Evolutionary conservation across 73 alveolate species (phyloP), one percentile per base, ranked within the genome.

Genomic region (Blepharisma stoltei): DNA sequence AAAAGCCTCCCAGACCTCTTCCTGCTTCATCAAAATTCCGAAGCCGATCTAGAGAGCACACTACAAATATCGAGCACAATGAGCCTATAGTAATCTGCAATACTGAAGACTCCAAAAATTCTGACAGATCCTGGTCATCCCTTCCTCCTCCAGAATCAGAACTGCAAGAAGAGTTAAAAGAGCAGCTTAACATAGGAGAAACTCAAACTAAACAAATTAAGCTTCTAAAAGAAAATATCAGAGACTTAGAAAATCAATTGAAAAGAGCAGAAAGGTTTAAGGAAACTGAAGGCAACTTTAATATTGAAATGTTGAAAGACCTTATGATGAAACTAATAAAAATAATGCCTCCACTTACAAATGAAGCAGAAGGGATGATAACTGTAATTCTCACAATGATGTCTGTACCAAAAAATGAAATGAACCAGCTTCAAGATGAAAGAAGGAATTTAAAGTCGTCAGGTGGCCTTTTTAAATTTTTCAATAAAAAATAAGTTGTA

Each of bases 281-380:
- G 45, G 73, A 60, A 14, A 38, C 23, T 60, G 23, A 60, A 14
- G 73, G 23, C 0, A 60, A 60, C n/a, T 14, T 60, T 60, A 60
- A 60, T 25, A 9, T 38, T 1, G 73, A 60, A 5, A 9, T 60
- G 46, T 5, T 60, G 47, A 60, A 14, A 9, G 23, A 25, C 46
- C n/a, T 38, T 5, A 8, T 60, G 46, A 1, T 60, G 14, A 60
- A 60, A 38, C 3, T 60, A 25, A 47, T 60, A 8, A 60, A 38
- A 60, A 60, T 8, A 14, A 14, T 60, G 48, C 73, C 73, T 14
- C 14, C 23, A 14, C 73, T 14, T 8, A 60, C 14, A 8, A 60
- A 14, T 18, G 73, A 60, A 60, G 23, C 23, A 8, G 73, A 60
- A 60, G 45, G 73, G 18, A 60, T 60, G 73, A 60, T 60, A n/a